A percentile compares a stretch with the other conserved stretches of the same genome.
Conservation (phyloP, 2,329 filamentous ascomycete species). For the Aureobasidium lini region DNA sequence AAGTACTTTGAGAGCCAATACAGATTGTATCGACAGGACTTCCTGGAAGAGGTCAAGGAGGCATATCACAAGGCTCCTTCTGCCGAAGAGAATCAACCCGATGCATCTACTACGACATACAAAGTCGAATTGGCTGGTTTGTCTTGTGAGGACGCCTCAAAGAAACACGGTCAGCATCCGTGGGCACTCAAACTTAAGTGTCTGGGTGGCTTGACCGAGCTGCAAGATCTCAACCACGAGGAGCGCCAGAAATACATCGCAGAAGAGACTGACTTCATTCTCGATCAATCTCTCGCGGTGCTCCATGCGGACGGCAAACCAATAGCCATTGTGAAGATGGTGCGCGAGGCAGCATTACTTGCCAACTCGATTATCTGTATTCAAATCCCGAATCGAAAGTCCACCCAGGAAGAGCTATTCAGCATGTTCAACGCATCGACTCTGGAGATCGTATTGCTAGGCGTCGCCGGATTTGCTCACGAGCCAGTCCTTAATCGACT, state of each 20-base stretch:
- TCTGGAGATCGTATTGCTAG: not conserved
- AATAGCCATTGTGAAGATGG: not conserved
- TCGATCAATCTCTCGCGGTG: not conserved
- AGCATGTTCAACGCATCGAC: not conserved
- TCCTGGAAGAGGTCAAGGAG: not conserved
- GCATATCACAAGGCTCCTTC: not conserved
- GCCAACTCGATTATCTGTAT: not conserved
- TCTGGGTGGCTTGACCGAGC: not conserved
- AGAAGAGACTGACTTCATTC: not conserved
- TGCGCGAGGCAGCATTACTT: constrained; percentile 1
- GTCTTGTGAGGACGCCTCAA: not conserved
- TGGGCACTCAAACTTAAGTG: not conserved
- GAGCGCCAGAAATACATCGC: not conserved
- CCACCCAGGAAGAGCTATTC: not conserved
- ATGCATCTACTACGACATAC: not conserved
- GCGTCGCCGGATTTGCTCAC: not conserved
- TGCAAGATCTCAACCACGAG: not conserved
- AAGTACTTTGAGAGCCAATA: not conserved
- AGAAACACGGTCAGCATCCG: not conserved
- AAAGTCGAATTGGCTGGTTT: not conserved
- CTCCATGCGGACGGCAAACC: not conserved
- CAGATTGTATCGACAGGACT: not conserved
- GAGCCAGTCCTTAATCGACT: constrained; percentile 8
- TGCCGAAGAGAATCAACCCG: not conserved
- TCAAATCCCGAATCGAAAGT: not conserved